Percentiles rank a stretch among this genome's conserved stretches.
phyloP scores from a whole-genome alignment of 164 flowering plant species.

The Annona cherimola region DNA sequence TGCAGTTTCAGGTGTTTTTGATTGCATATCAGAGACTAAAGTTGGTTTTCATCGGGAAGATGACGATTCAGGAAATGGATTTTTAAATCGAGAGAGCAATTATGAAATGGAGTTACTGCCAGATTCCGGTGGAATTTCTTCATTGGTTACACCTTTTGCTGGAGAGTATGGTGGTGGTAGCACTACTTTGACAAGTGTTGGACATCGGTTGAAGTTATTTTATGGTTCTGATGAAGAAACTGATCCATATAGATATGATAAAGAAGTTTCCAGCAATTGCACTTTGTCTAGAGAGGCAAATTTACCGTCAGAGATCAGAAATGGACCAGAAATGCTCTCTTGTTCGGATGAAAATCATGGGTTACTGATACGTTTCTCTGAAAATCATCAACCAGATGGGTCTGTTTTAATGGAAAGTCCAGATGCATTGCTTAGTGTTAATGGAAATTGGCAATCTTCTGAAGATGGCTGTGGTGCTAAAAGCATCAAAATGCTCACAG shows the following conservation, averaged over 20 bases:
- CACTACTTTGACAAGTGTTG: background rate
- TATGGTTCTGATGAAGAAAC: background rate
- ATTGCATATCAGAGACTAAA: conserved; percentile 5
- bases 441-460: conserved; percentile 5
- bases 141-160: background rate
- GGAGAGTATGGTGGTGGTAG: conserved; percentile 4
- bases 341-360: background rate
- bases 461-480: background rate
- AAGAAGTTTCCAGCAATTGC: background rate
- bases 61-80: conserved; percentile 8
- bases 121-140: conserved; percentile 4
- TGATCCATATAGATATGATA: background rate
- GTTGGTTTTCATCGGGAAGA: conserved; percentile 5
- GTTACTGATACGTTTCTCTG: conserved; percentile 4
- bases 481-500: background rate
- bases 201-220: conserved; percentile 4
- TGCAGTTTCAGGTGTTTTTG: conserved; percentile 5
- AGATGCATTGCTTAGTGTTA: background rate
- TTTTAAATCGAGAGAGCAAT: conserved; percentile 3
- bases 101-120: background rate
- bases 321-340: background rate
- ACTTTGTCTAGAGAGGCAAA: background rate
- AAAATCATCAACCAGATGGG: background rate
- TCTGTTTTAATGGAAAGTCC: conserved; percentile 1
- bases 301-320: background rate